phyloP scores from a whole-genome alignment of 140 eudicot species.

The Anethum foeniculum region DNA sequence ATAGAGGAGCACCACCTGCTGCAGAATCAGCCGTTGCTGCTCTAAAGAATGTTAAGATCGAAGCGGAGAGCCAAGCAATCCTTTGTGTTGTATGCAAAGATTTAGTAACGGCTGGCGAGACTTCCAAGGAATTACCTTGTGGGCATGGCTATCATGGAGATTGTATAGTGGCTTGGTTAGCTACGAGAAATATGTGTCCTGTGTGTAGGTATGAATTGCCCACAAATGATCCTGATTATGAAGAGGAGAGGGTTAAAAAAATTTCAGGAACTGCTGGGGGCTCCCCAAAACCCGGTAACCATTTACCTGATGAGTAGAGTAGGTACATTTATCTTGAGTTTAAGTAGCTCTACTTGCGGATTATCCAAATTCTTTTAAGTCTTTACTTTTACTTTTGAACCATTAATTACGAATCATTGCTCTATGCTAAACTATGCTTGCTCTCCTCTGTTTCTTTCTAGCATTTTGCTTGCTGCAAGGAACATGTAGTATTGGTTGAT shows the following conservation, averaged over 20 bases:
- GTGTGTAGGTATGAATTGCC: constrained; percentile 84
- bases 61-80: constrained; percentile 21
- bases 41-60: constrained; percentile 31
- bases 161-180: constrained; percentile 89
- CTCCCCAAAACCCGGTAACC: constrained; percentile 18
- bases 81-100: constrained; percentile 82
- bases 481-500: too few relatives aligned
- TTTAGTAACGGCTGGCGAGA: constrained; percentile 43
- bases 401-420: not conserved
- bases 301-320: not conserved
- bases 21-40: constrained; percentile 45
- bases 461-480: not conserved
- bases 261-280: not conserved
- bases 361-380: not conserved
- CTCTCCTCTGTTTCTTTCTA: not conserved
- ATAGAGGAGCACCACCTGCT: constrained; percentile 85
- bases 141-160: constrained; percentile 87
- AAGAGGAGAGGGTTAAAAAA: constrained; percentile 63
- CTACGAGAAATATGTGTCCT: constrained; percentile 74
- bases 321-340: not conserved
- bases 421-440: not conserved
- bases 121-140: constrained; percentile 67
- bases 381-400: not conserved
- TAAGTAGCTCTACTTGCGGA: not conserved
- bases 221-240: constrained; percentile 83